phyloP scores from a whole-genome alignment of 306 rosid genomes.

The Trifolium pratense region DNA sequence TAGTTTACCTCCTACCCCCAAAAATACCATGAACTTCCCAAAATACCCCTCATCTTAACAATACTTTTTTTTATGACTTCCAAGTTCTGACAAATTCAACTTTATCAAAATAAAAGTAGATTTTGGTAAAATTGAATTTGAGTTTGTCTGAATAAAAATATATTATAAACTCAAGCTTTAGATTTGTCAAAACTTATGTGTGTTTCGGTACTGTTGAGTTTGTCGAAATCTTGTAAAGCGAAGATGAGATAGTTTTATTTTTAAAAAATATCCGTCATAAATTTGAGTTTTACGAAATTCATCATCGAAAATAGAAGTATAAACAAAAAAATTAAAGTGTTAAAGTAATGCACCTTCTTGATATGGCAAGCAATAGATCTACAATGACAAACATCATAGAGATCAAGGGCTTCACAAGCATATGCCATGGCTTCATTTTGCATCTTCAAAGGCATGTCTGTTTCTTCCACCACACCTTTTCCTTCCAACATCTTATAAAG shows the following conservation, averaged over 20 bases:
- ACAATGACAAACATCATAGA: constrained; percentile 71
- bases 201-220: too few species aligned
- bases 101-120: too few species aligned
- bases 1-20: neutral
- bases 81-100: too few species aligned
- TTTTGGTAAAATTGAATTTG: neutral
- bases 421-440: constrained; percentile 82
- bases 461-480: constrained; percentile 65
- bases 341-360: constrained; percentile 59
- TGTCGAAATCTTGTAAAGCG: too few species aligned
- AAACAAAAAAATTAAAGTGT: neutral
- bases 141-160: neutral
- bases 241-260: too few species aligned
- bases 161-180: too few species aligned
- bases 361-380: constrained; percentile 69
- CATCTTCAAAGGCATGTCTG: constrained; percentile 80
- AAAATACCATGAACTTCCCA: neutral
- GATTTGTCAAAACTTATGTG: too few species aligned
- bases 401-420: constrained; percentile 90
- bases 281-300: too few species aligned
- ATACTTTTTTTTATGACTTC: too few species aligned
- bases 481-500: constrained; percentile 78
- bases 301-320: too few species aligned
- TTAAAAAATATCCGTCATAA: too few species aligned
- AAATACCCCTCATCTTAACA: neutral